Conservation (phyloP, 2,329 filamentous ascomycete species). For the Sporothrix inflata region DNA sequence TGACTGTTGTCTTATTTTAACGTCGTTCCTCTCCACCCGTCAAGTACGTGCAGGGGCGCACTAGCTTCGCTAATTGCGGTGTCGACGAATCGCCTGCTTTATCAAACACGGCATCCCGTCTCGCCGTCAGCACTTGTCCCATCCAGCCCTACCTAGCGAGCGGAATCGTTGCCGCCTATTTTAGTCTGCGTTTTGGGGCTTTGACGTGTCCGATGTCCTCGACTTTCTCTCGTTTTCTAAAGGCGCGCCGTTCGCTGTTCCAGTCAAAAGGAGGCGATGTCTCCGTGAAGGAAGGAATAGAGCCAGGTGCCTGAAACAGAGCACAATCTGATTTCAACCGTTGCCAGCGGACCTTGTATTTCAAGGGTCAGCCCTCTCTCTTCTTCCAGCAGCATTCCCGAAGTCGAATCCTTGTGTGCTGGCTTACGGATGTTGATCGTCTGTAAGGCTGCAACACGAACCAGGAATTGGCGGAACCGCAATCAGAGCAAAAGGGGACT, state of each 20-base stretch:
- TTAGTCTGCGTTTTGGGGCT: neutral
- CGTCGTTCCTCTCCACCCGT: neutral
- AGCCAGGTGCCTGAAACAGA: neutral
- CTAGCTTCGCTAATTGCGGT: neutral
- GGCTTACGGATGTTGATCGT: neutral
- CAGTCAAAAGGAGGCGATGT: neutral
- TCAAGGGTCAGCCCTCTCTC: neutral
- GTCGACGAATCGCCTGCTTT: neutral
- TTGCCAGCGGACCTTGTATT: neutral
- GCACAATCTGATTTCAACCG: neutral
- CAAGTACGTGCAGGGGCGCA: neutral
- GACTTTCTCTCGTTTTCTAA: neutral
- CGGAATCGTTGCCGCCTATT: neutral
- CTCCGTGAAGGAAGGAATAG: neutral
- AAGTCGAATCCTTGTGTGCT: neutral
- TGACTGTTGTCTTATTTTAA: neutral
- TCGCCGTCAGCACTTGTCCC: constrained; percentile 22
- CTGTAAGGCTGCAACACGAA: neutral
- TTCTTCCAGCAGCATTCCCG: neutral
- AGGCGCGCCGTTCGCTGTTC: neutral
- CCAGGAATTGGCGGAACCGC: neutral
- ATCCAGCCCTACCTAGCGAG: neutral
- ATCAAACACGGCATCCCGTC: neutral
- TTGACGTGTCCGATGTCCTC: neutral
- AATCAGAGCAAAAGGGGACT: neutral